A percentile compares a stretch with the other conserved stretches of the same genome.
Conservation (phyloP, 805 yeast genomes). For the Phaffomyces thermotolerans region DNA sequence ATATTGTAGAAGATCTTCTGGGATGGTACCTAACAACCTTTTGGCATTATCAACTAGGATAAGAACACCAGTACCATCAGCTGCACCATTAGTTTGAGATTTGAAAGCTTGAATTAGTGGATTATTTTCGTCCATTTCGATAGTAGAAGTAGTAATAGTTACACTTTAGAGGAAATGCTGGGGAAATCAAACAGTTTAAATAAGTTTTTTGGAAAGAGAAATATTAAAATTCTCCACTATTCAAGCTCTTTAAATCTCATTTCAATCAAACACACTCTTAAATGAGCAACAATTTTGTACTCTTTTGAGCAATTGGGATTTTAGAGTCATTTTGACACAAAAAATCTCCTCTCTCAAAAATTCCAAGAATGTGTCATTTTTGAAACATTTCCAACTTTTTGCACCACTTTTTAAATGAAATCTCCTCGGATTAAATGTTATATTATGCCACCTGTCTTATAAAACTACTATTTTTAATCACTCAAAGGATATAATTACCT, state of each 20-base stretch:
- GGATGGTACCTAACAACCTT: slow-evolving; percentile 34
- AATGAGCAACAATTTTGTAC: no score
- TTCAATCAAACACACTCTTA: no score
- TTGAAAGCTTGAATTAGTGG: slow-evolving; percentile 12
- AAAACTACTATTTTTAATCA: no score
- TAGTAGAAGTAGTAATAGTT: background rate
- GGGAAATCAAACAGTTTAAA: background rate
- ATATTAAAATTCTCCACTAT: background rate
- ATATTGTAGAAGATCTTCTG: slow-evolving; percentile 31
- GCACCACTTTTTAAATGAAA: background rate
- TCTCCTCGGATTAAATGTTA: no score
- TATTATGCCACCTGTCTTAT: no score
- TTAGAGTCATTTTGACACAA: no score
- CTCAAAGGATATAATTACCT: no score
- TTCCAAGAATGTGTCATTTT: no score
- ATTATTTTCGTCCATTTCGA: background rate
- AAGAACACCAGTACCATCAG: slow-evolving; percentile 42
- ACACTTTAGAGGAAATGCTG: background rate
- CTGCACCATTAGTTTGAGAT: slow-evolving; percentile 34
- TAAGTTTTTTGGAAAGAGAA: background rate
- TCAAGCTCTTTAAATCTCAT: no score
- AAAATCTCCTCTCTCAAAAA: no score
- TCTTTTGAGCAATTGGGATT: no score
- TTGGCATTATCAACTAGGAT: slow-evolving; percentile 28
- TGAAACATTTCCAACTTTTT: background rate